These are phyloP conservation scores for Rubia occidens DNA, from an alignment of 305 asterid species.

Conservation along the genomic window DNA sequence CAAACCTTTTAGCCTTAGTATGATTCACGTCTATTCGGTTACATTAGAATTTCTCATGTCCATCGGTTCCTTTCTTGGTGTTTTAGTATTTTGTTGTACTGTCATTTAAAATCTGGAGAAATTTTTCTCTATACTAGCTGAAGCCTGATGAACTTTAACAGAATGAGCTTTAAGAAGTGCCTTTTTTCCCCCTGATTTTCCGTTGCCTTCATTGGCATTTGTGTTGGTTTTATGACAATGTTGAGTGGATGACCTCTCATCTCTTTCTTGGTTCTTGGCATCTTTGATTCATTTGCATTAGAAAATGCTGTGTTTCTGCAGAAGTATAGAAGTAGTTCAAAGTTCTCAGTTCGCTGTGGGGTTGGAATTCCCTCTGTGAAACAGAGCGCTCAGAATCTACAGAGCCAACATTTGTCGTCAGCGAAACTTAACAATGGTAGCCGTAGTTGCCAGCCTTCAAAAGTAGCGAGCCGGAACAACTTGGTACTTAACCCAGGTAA, in stretches of 20 bases:
- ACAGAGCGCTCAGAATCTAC: slow-evolving; percentile 33
- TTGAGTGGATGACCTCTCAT: neutral
- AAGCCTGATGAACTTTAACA: neutral
- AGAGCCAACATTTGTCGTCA: slow-evolving; percentile 23
- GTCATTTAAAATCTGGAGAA: neutral
- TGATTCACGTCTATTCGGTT: neutral
- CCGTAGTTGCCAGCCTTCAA: slow-evolving; percentile 26
- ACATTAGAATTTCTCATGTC: neutral
- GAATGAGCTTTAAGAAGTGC: neutral
- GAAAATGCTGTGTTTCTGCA: slow-evolving; percentile 30
- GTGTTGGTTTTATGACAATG: neutral
- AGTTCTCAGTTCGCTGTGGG: slow-evolving; percentile 57
- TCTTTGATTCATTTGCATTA: slow-evolving; percentile 18
- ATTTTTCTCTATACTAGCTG: neutral
- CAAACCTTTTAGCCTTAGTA: neutral
- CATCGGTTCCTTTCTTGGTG: neutral
- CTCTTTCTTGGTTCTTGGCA: neutral
- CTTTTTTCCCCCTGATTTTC: neutral
- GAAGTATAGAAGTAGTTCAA: slow-evolving; percentile 82
- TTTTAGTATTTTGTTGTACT: neutral
- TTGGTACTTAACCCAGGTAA: slow-evolving; percentile 25
- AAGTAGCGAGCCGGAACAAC: slow-evolving; percentile 27
- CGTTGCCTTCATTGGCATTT: neutral
- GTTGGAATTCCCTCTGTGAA: slow-evolving; percentile 51
- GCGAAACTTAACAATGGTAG: slow-evolving; percentile 27